Base-by-base conservation (phyloP, 73 alveolate genomes). In the Tetrahymena malaccensis region DNA sequence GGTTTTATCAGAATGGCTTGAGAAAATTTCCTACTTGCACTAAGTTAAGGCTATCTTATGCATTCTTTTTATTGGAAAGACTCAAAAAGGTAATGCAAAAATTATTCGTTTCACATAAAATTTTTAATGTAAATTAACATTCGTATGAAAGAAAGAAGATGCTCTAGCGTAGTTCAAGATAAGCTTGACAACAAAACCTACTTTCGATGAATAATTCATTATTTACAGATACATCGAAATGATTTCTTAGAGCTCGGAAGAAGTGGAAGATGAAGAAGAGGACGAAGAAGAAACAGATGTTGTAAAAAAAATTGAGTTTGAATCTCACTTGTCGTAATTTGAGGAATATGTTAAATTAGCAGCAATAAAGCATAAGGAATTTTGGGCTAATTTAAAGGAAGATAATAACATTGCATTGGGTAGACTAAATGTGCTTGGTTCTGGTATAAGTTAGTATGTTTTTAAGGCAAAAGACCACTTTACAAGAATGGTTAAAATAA, bases 1-100 rank as follows among this genome's bases (percentile, higher is more conserved):
- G 96, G 43, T 97, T 98, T 98, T 98, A 97, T 93, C 96, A 95
- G 70, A 95, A 95, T 85, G 99, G 99, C 0, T 96, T 98, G 15
- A 95, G 97, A 95, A 98, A 98, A 97, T 98, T 97, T 96, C 99
- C 99, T 10, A 97, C 96, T 31, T 98, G 99, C 93, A 98, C 99
- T 70, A 96, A 98, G 33, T 94, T 98, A 31, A 94, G 98, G 50
- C 97, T 98, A 17, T 96, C 97, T 70, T 98, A 97, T 95, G 98
- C 99, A 31, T 98, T 98, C 96, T 98, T 98, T 96, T 95, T 98
- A 27, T 96, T 96, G 97, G 99, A 98, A 85, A 94, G 99, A 96
- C 37, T 70, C 4, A 70, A 70, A 31, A 70, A 70, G 37, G 89
- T 70, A 70, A 4, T 10, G 15, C 15, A 0, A 40, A 40, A 8